phyloP scores from a whole-genome alignment of 1,139 yeast genomes.

The Taphrina communis region DNA sequence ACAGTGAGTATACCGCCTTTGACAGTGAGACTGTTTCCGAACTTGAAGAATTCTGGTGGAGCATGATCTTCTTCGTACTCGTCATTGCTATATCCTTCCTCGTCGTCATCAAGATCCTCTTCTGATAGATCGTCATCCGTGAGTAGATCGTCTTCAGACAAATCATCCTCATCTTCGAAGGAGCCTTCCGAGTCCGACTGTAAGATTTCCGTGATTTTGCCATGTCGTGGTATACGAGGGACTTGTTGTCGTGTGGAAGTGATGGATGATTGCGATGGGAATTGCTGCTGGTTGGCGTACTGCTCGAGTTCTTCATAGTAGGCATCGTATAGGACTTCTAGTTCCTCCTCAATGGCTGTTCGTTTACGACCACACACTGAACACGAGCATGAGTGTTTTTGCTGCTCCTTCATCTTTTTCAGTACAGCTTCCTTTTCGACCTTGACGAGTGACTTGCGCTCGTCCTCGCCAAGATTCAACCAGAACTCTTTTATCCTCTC shows the following conservation, averaged over 20 bases:
- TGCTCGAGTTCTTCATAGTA: conserved; percentile 55
- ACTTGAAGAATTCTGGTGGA: conserved; percentile 50
- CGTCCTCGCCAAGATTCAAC: conserved; percentile 67
- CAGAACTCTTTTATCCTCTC: conserved; percentile 69
- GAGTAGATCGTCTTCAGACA: conserved; percentile 23
- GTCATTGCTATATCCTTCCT: conserved; percentile 14
- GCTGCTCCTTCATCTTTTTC: conserved; percentile 66
- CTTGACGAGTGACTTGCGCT: conserved; percentile 66
- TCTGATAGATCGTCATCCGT: conserved; percentile 39
- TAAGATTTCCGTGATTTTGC: conserved; percentile 30
- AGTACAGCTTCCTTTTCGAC: conserved; percentile 75
- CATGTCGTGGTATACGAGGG: conserved; percentile 35
- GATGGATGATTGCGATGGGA: conserved; percentile 41
- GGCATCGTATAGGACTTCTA: conserved; percentile 72
- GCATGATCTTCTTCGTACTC: conserved; percentile 45
- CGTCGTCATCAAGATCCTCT: conserved; percentile 36
- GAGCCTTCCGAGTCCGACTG: conserved; percentile 41
- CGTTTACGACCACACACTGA: conserved; percentile 77
- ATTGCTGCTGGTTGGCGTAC: conserved; percentile 48
- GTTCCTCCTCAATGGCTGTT: conserved; percentile 74
- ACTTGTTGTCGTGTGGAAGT: conserved; percentile 28
- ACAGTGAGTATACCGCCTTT: conserved; percentile 62
- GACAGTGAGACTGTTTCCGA: conserved; percentile 52
- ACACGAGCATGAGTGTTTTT: conserved; percentile 68
- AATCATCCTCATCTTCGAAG: conserved; percentile 46